Percentiles rank a stretch among this genome's conserved stretches.
Conservation (phyloP, 305 asterid genomes). For the Solanum hybrid region DNA sequence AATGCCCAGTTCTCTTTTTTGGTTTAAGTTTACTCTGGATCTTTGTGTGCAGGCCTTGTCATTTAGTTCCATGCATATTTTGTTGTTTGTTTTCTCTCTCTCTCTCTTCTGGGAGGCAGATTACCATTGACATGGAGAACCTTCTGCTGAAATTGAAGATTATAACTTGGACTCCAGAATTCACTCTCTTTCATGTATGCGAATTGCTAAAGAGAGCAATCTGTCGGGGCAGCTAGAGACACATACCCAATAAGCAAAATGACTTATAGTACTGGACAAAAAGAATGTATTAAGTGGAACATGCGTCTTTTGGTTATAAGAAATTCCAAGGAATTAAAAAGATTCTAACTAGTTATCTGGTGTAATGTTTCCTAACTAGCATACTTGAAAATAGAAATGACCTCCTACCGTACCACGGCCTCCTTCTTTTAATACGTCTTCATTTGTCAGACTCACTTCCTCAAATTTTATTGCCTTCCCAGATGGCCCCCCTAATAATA, state of each 20-base stretch:
- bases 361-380: not conserved
- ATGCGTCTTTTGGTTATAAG: not conserved
- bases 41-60: not conserved
- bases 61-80: not conserved
- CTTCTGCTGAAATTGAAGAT: not conserved
- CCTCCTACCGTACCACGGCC: not conserved
- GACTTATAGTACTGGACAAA: not conserved
- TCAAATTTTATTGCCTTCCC: not conserved
- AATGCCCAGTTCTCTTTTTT: not conserved
- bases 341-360: not conserved
- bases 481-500: not conserved
- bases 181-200: not conserved
- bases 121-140: not conserved
- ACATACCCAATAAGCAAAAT: not conserved
- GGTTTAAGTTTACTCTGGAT: not conserved
- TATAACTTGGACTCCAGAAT: not conserved
- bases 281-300: not conserved
- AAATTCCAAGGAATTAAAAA: not conserved
- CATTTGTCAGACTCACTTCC: not conserved
- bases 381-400: not conserved
- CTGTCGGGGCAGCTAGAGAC: not conserved
- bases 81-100: not conserved
- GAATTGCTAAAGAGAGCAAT: not conserved
- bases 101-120: not conserved
- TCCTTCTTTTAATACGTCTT: not conserved